A percentile compares a stretch with the other conserved stretches of the same genome.
Conservation (phyloP, 345 rosid species). For the Microthlaspi erraticum region DNA sequence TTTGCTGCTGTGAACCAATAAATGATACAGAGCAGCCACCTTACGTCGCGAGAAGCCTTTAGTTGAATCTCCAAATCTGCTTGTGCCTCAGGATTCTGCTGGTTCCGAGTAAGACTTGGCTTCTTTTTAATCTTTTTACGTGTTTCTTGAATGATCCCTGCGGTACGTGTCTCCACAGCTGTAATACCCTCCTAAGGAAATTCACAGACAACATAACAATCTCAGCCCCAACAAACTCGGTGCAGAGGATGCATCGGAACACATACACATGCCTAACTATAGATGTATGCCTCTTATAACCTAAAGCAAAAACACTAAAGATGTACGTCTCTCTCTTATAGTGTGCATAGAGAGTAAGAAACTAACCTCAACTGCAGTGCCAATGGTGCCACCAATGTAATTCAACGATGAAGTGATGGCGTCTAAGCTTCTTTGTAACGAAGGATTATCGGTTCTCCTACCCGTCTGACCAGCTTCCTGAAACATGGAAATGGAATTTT, state of each 20-base stretch:
- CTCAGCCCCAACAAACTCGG: conserved; percentile 25
- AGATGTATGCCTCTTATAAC: too few relatives aligned
- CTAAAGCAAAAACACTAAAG: neutral
- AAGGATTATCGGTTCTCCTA: conserved; percentile 59
- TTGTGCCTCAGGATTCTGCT: conserved; percentile 51
- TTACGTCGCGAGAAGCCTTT: conserved; percentile 99
- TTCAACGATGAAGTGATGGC: conserved; percentile 74
- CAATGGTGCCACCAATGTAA: conserved; percentile 81
- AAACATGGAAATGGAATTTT: conserved; percentile 40
- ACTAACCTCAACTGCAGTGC: conserved; percentile 81
- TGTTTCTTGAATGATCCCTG: conserved; percentile 85
- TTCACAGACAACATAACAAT: conserved; percentile 25
- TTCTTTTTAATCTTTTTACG: conserved; percentile 78
- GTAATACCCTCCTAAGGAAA: conserved; percentile 75
- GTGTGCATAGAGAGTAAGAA: conserved; percentile 11
- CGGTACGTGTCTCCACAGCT: conserved; percentile 80
- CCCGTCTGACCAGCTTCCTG: conserved; percentile 43
- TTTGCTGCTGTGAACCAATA: conserved; percentile 38
- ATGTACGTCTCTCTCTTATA: conserved; percentile 8
- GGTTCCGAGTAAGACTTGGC: conserved; percentile 51
- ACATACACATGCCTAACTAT: too few relatives aligned
- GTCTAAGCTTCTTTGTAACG: conserved; percentile 65
- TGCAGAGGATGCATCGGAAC: too few relatives aligned
- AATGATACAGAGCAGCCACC: conserved; percentile 77
- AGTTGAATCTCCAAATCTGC: conserved; percentile 85